Evolutionary conservation across 768 basidiomycete species (phyloP).

Genomic region (Podaxis sp.): DNA sequence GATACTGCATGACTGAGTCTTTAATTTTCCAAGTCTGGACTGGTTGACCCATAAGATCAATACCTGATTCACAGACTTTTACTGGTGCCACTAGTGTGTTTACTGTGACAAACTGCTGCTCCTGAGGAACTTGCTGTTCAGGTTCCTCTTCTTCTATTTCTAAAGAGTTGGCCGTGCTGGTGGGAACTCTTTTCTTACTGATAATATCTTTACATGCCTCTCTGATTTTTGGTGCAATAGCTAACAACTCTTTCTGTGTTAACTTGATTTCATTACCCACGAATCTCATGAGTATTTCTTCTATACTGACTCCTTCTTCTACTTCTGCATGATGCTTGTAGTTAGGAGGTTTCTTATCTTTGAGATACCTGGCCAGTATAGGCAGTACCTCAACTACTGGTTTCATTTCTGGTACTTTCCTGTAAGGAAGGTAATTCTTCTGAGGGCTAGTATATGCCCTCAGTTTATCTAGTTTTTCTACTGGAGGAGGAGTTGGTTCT

Average conservation of each 20-base stretch:
- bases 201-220: not conserved
- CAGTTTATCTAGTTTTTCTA: too few species aligned
- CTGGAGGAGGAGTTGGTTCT: too few species aligned
- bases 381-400: conserved; percentile 9
- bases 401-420: not conserved
- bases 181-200: not conserved
- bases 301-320: not conserved
- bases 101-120: too few species aligned
- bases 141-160: too few species aligned
- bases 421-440: not conserved
- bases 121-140: too few species aligned
- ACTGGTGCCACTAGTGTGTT: too few species aligned
- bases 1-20: too few species aligned
- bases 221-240: not conserved
- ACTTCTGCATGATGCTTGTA: not conserved
- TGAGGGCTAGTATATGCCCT: too few species aligned
- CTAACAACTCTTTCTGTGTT: conserved; percentile 3
- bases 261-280: not conserved
- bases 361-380: not conserved
- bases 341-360: not conserved
- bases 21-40: too few species aligned
- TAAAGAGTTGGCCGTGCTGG: not conserved
- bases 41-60: too few species aligned
- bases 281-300: not conserved
- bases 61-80: too few species aligned